Conservation (phyloP, 768 basidiomycete species). For the Agaricus sinodeliciosus region DNA sequence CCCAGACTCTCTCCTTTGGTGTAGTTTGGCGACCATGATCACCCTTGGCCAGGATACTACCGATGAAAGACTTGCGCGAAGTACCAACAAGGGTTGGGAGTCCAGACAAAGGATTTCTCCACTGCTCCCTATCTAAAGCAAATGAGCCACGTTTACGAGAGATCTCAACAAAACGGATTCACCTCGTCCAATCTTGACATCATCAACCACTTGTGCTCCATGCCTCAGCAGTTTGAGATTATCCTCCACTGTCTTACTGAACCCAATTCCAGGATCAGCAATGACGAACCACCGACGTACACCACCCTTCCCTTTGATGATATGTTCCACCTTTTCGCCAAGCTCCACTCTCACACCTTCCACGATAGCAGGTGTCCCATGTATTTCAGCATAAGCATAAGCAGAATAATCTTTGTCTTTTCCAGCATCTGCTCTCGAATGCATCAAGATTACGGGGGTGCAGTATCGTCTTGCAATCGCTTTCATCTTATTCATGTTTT, state of each 20-base stretch:
- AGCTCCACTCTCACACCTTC: constrained; percentile 68
- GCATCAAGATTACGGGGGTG: constrained; percentile 90
- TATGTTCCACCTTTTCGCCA: constrained; percentile 54
- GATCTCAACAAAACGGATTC: constrained; percentile 4
- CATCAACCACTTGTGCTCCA: constrained; percentile 38
- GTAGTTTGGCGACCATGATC: constrained; percentile 46
- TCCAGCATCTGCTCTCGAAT: constrained; percentile 82
- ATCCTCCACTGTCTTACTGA: constrained; percentile 77
- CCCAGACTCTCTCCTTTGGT: constrained; percentile 68
- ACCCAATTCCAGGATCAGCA: constrained; percentile 90
- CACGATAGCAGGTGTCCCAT: constrained; percentile 38
- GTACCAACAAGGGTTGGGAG: constrained; percentile 69
- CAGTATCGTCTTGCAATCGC: constrained; percentile 51
- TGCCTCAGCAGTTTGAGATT: constrained; percentile 65
- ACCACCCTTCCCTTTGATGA: constrained; percentile 63
- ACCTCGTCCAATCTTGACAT: constrained; percentile 26
- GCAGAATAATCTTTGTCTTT: constrained; percentile 57
- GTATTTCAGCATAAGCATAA: constrained; percentile 32
- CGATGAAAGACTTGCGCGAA: constrained; percentile 84
- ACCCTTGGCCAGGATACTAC: constrained; percentile 46
- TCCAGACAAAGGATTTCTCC: constrained; percentile 45
- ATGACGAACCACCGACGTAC: constrained; percentile 85
- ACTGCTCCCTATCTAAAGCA: neutral
- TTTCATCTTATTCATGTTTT: constrained; percentile 55
- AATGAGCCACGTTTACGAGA: neutral